These are phyloP conservation scores for Alternaria brassicicola DNA, from an alignment of 2,329 filamentous ascomycete species.

Conservation along the genomic window DNA sequence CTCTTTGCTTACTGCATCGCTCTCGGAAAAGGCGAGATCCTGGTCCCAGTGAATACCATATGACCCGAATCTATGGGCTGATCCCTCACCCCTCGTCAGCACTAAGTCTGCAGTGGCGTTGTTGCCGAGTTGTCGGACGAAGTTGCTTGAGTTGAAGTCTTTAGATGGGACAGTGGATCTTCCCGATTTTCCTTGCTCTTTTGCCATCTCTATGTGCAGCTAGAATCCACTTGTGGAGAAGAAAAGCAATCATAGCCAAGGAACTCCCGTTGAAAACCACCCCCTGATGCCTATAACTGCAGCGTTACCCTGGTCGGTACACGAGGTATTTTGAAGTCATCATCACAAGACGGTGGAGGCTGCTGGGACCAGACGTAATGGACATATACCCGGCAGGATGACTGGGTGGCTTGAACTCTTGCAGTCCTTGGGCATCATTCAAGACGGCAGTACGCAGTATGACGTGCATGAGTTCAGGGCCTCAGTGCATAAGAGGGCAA, in stretches of 20 bases:
- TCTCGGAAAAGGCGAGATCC: conserved; percentile 5
- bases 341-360: conserved; percentile 3
- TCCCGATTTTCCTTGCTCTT: not conserved
- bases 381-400: conserved; percentile 9
- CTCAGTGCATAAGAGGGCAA: conserved; percentile 26
- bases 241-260: not conserved
- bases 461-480: conserved; percentile 28
- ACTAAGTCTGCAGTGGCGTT: conserved; percentile 1
- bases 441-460: conserved; percentile 18
- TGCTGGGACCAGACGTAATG: not conserved
- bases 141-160: not conserved
- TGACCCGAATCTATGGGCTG: conserved; percentile 17
- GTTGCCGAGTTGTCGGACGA: not conserved
- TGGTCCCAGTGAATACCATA: conserved; percentile 7
- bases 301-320: conserved; percentile 8
- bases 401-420: conserved; percentile 21
- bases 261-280: not conserved
- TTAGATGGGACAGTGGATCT: not conserved
- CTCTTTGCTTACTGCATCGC: not conserved
- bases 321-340: conserved; percentile 3
- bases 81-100: conserved; percentile 12
- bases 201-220: not conserved
- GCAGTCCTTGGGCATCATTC: conserved; percentile 22
- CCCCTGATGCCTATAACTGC: conserved; percentile 1
- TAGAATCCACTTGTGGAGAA: not conserved